Percentiles rank a stretch among this genome's conserved stretches.
Conservation (phyloP, 1,284 basidiomycete species). For the Ustilago sp. region DNA sequence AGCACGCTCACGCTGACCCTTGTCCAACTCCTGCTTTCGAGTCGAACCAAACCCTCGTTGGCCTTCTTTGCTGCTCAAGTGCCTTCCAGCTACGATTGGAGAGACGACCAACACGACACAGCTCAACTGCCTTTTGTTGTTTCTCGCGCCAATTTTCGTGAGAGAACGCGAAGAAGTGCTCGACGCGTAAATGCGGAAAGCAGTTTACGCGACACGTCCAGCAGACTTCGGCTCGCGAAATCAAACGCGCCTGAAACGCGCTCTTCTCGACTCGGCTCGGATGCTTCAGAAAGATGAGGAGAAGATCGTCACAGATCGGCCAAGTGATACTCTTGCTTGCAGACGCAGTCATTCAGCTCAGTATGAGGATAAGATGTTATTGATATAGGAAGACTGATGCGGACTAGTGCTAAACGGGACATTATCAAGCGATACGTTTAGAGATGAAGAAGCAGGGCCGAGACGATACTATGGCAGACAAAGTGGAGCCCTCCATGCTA, state of each 20-base stretch:
- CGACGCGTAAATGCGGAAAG: constrained; percentile 36
- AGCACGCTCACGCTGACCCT: background rate
- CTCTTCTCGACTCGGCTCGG: background rate
- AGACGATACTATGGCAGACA: background rate
- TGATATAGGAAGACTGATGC: constrained; percentile 1
- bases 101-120: constrained; percentile 15
- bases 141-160: constrained; percentile 4
- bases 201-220: constrained; percentile 47
- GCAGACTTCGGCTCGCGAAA: background rate
- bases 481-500: background rate
- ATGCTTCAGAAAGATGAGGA: no score
- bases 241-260: background rate
- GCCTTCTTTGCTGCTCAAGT: constrained; percentile 18
- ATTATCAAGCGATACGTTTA: background rate
- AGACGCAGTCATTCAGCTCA: background rate
- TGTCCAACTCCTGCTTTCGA: no score
- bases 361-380: background rate
- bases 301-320: background rate
- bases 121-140: constrained; percentile 26
- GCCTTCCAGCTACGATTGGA: background rate
- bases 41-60: background rate
- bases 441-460: background rate
- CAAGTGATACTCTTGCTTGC: background rate
- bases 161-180: constrained; percentile 14
- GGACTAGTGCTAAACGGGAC: constrained; percentile 2